Percentiles rank a stretch among this genome's conserved stretches.
These are phyloP conservation scores for Magnolia sinica DNA, from an alignment of 164 flowering plant species.

Conservation along the genomic window DNA sequence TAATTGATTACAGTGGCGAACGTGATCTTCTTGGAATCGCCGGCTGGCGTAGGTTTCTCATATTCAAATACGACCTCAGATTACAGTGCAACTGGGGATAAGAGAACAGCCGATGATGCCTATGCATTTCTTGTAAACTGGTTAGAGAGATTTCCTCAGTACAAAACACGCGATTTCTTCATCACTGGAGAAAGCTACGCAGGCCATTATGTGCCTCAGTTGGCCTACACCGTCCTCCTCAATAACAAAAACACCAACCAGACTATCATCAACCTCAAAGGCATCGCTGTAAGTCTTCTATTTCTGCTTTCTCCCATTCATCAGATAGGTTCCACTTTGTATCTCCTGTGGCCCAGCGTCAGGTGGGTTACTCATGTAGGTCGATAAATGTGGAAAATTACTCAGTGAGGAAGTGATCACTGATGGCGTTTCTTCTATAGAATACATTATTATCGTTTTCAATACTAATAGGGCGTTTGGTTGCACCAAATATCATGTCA, in stretches of 20 bases:
- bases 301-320: too few relatives aligned
- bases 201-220: conserved; percentile 41
- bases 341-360: too few relatives aligned
- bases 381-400: too few relatives aligned
- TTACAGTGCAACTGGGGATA: conserved; percentile 29
- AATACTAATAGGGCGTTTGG: too few relatives aligned
- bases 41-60: conserved; percentile 42
- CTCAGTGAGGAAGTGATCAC: too few relatives aligned
- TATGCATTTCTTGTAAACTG: conserved; percentile 35
- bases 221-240: conserved; percentile 25
- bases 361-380: too few relatives aligned
- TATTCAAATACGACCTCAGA: conserved; percentile 37
- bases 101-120: conserved; percentile 29
- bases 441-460: too few relatives aligned
- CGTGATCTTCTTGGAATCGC: conserved; percentile 36
- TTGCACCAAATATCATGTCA: too few relatives aligned
- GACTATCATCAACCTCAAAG: conserved; percentile 27
- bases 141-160: conserved; percentile 42
- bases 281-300: too few relatives aligned
- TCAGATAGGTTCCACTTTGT: too few relatives aligned
- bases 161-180: conserved; percentile 35
- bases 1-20: conserved; percentile 29
- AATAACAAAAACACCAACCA: conserved; percentile 19
- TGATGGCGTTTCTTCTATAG: too few relatives aligned
- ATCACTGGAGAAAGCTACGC: conserved; percentile 44